phyloP scores from a whole-genome alignment of 75 land plant species.

The Gnetum montanum region DNA sequence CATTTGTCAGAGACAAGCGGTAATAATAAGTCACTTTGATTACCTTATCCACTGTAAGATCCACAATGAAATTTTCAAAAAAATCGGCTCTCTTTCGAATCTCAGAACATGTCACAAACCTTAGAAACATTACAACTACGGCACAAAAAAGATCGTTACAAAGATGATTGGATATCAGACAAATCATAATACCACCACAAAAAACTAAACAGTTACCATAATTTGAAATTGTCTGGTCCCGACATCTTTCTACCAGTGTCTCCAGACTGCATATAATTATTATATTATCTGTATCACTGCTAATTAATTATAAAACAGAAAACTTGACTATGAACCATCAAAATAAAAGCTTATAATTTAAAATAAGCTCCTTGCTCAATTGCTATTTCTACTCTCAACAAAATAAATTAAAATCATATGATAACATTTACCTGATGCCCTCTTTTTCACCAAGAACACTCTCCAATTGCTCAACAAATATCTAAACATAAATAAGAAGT shows the following conservation, averaged over 20 bases:
- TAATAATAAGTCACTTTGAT: background rate
- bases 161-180: background rate
- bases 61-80: slow-evolving; percentile 87
- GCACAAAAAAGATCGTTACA: background rate
- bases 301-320: background rate
- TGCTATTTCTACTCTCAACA: background rate
- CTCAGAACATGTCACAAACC: slow-evolving; percentile 94
- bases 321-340: background rate
- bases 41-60: slow-evolving; percentile 80
- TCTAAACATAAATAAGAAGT: slow-evolving; percentile 27
- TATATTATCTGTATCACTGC: background rate
- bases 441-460: slow-evolving; percentile 17
- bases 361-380: background rate
- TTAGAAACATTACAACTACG: slow-evolving; percentile 94
- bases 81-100: slow-evolving; percentile 81
- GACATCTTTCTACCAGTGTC: slow-evolving; percentile 50
- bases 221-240: slow-evolving; percentile 75
- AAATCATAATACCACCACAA: background rate
- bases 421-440: background rate
- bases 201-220: slow-evolving; percentile 50
- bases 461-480: slow-evolving; percentile 80
- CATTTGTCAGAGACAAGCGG: background rate
- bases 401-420: background rate
- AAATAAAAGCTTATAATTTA: background rate
- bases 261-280: slow-evolving; percentile 41